These are phyloP conservation scores for Metschnikowia cubensis DNA, from an alignment of 805 yeast genomes.

Conservation along the genomic window DNA sequence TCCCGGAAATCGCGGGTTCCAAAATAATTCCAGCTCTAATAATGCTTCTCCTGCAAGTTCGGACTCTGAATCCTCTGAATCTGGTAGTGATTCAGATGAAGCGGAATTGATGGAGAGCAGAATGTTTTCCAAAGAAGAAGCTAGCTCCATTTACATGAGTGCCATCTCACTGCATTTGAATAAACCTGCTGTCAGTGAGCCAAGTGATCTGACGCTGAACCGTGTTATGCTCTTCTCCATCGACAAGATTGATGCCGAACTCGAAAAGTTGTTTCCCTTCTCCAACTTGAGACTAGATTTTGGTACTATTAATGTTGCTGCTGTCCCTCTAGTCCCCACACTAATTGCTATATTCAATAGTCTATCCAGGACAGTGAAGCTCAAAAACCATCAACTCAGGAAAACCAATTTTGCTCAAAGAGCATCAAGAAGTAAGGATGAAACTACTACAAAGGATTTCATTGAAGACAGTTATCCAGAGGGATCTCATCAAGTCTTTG, in stretches of 20 bases:
- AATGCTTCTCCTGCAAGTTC: neutral
- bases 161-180: slow-evolving; percentile 56
- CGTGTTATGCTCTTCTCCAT: slow-evolving; percentile 26
- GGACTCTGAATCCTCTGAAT: slow-evolving; percentile 4
- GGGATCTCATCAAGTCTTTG: neutral
- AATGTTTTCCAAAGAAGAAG: slow-evolving; percentile 64
- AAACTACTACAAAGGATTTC: slow-evolving; percentile 7
- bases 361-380: slow-evolving; percentile 32
- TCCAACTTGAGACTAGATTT: slow-evolving; percentile 37
- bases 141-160: slow-evolving; percentile 75
- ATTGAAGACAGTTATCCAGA: slow-evolving; percentile 5
- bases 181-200: neutral
- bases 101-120: slow-evolving; percentile 53
- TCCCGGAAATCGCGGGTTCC: slow-evolving; percentile 22
- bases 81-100: slow-evolving; percentile 20
- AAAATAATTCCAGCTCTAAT: neutral
- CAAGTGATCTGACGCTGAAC: neutral
- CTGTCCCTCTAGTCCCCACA: slow-evolving; percentile 41
- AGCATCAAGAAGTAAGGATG: neutral
- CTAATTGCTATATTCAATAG: slow-evolving; percentile 34
- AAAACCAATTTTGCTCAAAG: slow-evolving; percentile 10
- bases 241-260: slow-evolving; percentile 39
- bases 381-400: slow-evolving; percentile 29
- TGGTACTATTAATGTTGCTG: slow-evolving; percentile 40
- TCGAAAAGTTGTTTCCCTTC: slow-evolving; percentile 43